These are phyloP conservation scores for Chlorella sp. DNA, from an alignment of 139 green algal genomes.

Conservation along the genomic window DNA sequence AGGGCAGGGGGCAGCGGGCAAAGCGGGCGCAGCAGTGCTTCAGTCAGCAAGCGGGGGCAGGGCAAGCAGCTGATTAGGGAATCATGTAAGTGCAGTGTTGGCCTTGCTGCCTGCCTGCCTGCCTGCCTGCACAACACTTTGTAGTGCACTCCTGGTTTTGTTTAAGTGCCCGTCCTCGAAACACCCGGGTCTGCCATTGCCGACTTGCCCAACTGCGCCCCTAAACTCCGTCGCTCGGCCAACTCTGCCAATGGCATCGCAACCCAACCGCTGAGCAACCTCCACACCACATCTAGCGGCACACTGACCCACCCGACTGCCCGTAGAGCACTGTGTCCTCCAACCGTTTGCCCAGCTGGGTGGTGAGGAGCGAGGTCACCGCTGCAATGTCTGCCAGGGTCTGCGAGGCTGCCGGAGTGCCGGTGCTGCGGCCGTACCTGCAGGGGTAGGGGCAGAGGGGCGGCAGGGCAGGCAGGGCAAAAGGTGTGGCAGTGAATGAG, in stretches of 20 bases:
- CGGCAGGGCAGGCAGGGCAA: no score
- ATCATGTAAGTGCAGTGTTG: no score
- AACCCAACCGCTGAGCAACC: no score
- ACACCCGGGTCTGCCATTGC: not conserved
- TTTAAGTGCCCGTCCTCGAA: no score
- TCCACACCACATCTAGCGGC: no score
- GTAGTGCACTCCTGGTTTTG: not conserved
- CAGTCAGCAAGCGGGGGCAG: not conserved
- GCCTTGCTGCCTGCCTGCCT: not conserved
- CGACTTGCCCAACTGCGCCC: no score
- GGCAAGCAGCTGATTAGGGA: not conserved
- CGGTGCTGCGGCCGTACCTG: conserved; percentile 68
- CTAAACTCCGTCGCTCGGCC: no score
- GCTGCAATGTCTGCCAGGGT: conserved; percentile 52
- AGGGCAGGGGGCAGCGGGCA: not conserved
- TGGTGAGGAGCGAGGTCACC: conserved; percentile 42
- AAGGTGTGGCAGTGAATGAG: not conserved
- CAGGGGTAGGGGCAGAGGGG: not conserved
- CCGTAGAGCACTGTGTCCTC: conserved; percentile 88
- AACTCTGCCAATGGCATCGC: no score
- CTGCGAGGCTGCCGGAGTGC: conserved; percentile 52
- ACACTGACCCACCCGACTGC: conserved; percentile 89
- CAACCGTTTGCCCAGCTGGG: conserved; percentile 37
- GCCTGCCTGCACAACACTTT: not conserved
- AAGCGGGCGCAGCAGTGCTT: not conserved